Evolutionary conservation across 768 basidiomycete species (phyloP).

Genomic region (Lactifluus hygrophoroides): DNA sequence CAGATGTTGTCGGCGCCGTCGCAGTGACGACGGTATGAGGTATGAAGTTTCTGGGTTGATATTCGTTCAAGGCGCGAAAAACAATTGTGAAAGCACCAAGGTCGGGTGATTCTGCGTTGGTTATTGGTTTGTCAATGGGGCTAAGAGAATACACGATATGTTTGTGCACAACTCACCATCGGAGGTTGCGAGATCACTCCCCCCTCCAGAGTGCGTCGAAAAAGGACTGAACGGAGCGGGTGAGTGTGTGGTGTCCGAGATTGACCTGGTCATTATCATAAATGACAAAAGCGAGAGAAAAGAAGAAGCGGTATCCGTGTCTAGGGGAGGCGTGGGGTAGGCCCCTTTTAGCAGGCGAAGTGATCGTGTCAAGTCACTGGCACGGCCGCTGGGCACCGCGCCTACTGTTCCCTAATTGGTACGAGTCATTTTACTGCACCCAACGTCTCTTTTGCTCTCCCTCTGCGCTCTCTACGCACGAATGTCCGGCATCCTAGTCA

Average conservation of each 20-base stretch:
- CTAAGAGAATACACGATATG: no score
- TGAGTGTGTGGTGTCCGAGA: constrained; percentile 31
- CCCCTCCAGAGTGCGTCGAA: constrained; percentile 24
- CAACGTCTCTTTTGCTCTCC: no score
- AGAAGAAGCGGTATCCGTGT: not conserved
- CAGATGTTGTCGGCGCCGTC: constrained; percentile 24
- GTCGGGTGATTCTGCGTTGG: constrained; percentile 54
- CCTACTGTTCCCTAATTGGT: not conserved
- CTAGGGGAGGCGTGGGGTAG: not conserved
- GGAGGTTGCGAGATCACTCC: constrained; percentile 30
- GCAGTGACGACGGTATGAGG: constrained; percentile 19
- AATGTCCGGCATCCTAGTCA: not conserved
- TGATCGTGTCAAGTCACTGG: no score
- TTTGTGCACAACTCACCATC: constrained; percentile 26
- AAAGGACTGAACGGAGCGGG: constrained; percentile 34
- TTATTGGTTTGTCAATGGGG: no score
- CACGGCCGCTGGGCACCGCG: no score
- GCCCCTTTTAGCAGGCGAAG: not conserved
- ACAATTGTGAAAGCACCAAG: constrained; percentile 65
- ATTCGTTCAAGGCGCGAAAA: constrained; percentile 53
- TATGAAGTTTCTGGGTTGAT: constrained; percentile 36
- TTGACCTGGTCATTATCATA: constrained; percentile 25
- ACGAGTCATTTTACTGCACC: not conserved
- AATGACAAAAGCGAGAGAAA: not conserved
- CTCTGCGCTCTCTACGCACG: no score